Evolutionary conservation across 1,139 yeast genomes (phyloP).

Genomic region (Kodamaea anthophila): DNA sequence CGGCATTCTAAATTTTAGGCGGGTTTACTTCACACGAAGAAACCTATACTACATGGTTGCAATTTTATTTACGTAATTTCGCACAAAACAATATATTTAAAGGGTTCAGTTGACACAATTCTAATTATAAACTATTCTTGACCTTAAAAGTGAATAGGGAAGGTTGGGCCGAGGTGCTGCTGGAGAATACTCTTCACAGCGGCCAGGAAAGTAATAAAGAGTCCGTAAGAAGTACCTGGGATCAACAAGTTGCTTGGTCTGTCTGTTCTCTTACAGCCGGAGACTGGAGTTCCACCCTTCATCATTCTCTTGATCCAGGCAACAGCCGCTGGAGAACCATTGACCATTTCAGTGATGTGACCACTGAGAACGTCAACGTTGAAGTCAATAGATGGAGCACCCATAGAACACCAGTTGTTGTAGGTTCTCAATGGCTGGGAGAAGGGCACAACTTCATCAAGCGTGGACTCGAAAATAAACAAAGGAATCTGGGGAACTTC

Average conservation of each 20-base stretch:
- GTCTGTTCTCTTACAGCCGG: slow-evolving; percentile 5
- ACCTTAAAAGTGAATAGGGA: slow-evolving; percentile 3
- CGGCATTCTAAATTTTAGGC: too few species aligned
- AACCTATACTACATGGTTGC: too few species aligned
- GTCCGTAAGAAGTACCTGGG: slow-evolving; percentile 5
- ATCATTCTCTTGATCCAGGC: slow-evolving; percentile 14
- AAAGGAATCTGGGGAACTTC: slow-evolving; percentile 26
- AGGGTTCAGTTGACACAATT: not conserved
- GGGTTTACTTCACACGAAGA: too few species aligned
- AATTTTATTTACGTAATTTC: too few species aligned
- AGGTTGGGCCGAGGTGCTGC: slow-evolving; percentile 5
- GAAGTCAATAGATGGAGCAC: slow-evolving; percentile 9
- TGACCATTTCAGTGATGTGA: slow-evolving; percentile 11
- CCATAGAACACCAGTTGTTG: slow-evolving; percentile 28
- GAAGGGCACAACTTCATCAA: slow-evolving; percentile 26
- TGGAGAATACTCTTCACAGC: slow-evolving; percentile 4
- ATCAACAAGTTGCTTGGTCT: slow-evolving; percentile 6
- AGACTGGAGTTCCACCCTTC: slow-evolving; percentile 13
- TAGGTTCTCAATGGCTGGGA: slow-evolving; percentile 19
- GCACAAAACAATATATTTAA: not conserved
- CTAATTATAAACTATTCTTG: too few species aligned
- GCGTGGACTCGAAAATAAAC: slow-evolving; percentile 27
- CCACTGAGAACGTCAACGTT: slow-evolving; percentile 7
- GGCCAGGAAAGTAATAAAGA: slow-evolving; percentile 2
- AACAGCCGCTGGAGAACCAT: slow-evolving; percentile 15